phyloP scores from a whole-genome alignment of 2,329 filamentous ascomycete genomes.

The Calcarisporium arbuscula region DNA sequence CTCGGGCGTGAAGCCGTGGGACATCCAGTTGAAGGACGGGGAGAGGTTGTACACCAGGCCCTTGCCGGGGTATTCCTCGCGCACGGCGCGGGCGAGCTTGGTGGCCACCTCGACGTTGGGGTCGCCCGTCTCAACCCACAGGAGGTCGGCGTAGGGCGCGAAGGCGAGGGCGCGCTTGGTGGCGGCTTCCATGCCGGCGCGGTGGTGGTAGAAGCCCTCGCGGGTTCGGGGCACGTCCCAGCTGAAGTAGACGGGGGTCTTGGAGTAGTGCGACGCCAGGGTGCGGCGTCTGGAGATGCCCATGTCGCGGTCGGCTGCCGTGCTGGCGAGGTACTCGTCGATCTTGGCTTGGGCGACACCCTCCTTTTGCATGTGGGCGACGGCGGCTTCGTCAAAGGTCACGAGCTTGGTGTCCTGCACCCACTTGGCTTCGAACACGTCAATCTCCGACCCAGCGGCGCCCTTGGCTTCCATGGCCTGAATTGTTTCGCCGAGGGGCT shows the following conservation, averaged over 20 bases:
- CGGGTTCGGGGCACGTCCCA: constrained; percentile 91
- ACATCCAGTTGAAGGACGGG: constrained; percentile 98
- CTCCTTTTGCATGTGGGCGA: constrained; percentile 63
- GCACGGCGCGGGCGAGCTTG: constrained; percentile 71
- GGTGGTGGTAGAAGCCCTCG: constrained; percentile 91
- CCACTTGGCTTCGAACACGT: constrained; percentile 81
- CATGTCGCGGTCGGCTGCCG: constrained; percentile 60
- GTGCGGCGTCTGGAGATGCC: constrained; percentile 72
- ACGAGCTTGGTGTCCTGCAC: constrained; percentile 79
- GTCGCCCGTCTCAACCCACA: constrained; percentile 95
- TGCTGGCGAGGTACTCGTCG: constrained; percentile 58
- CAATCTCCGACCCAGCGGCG: constrained; percentile 72
- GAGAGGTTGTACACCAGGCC: constrained; percentile 94
- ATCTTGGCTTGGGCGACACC: constrained; percentile 59
- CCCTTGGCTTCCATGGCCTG: constrained; percentile 84
- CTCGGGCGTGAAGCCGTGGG: constrained; percentile 79
- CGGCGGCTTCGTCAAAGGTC: constrained; percentile 86
- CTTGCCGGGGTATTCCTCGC: constrained; percentile 65
- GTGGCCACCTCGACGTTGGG: constrained; percentile 74
- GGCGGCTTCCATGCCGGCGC: constrained; percentile 74
- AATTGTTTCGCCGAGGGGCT: constrained; percentile 80
- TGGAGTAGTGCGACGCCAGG: constrained; percentile 62
- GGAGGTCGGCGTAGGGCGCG: constrained; percentile 84
- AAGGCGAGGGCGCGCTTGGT: constrained; percentile 92
- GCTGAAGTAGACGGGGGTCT: constrained; percentile 68